These are phyloP conservation scores for Metarhizium humberi DNA, from an alignment of 2,329 filamentous ascomycete genomes.

Conservation along the genomic window DNA sequence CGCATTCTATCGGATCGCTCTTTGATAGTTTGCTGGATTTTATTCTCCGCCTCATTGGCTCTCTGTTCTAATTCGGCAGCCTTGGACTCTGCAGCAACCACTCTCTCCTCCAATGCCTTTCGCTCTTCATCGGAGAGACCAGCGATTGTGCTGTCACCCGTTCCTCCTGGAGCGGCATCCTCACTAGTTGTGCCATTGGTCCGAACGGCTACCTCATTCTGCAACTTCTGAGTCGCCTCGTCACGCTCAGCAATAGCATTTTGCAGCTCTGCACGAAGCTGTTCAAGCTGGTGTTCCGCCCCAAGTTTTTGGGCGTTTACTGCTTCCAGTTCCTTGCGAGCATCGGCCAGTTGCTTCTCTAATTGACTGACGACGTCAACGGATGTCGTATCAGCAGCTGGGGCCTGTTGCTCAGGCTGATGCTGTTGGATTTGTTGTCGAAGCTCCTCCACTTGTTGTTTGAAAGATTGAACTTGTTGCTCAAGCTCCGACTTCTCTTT, in stretches of 20 bases:
- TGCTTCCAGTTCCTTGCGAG: constrained; percentile 54
- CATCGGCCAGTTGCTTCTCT: constrained; percentile 38
- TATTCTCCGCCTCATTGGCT: constrained; percentile 54
- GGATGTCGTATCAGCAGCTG: constrained; percentile 20
- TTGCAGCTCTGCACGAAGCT: constrained; percentile 49
- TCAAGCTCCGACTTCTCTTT: constrained; percentile 28
- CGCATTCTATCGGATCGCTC: constrained; percentile 62
- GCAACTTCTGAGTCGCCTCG: constrained; percentile 36
- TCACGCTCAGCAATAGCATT: constrained; percentile 55
- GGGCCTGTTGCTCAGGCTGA: constrained; percentile 21
- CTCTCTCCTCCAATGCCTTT: constrained; percentile 51
- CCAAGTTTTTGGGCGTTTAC: constrained; percentile 59
- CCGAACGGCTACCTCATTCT: constrained; percentile 18
- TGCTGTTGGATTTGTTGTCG: constrained; percentile 21
- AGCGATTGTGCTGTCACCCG: constrained; percentile 10
- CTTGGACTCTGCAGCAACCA: constrained; percentile 50
- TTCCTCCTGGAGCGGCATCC: constrained; percentile 2
- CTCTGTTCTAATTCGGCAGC: constrained; percentile 57
- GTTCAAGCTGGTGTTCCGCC: constrained; percentile 54
- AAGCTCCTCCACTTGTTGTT: constrained; percentile 29
- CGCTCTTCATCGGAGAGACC: constrained; percentile 47
- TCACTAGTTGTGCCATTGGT: constrained; percentile 1
- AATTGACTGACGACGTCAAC: constrained; percentile 37
- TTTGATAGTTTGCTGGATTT: constrained; percentile 51
- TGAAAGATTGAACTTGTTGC: constrained; percentile 33